phyloP scores from a whole-genome alignment of 2,329 filamentous ascomycete genomes.

The Didymosphaeria variabile region DNA sequence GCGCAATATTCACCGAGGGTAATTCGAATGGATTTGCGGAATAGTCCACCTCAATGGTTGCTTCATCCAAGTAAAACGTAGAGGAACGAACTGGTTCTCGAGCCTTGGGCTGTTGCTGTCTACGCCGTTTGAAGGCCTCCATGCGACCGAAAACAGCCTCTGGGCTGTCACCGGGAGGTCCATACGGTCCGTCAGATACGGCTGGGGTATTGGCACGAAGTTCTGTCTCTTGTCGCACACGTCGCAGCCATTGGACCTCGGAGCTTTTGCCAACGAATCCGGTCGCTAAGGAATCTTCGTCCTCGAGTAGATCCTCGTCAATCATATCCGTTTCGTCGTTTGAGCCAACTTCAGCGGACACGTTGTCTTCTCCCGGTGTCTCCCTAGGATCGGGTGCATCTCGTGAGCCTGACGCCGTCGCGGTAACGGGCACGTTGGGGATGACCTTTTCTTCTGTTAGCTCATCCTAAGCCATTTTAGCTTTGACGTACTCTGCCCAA shows the following conservation, averaged over 20 bases:
- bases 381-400: too few species aligned
- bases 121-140: conserved; percentile 4
- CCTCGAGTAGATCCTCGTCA: conserved; percentile 31
- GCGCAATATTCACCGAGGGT: conserved; percentile 38
- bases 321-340: conserved; percentile 24
- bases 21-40: conserved; percentile 36
- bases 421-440: too few species aligned
- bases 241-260: conserved; percentile 36
- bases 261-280: conserved; percentile 39
- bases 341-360: conserved; percentile 16
- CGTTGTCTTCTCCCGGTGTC: too few species aligned
- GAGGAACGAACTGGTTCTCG: conserved; percentile 28
- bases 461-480: too few species aligned
- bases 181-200: conserved; percentile 18
- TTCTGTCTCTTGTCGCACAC: conserved; percentile 22
- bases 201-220: background rate
- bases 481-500: too few species aligned
- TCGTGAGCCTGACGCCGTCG: too few species aligned
- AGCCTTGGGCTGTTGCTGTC: conserved; percentile 3
- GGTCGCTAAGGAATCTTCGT: conserved; percentile 25
- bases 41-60: conserved; percentile 30
- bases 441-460: too few species aligned
- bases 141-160: conserved; percentile 22
- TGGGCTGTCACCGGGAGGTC: conserved; percentile 25
- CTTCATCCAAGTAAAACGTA: conserved; percentile 44